Evolutionary conservation across 495 filamentous ascomycete genomes (phyloP).

Genomic region (Daldinia decipiens): DNA sequence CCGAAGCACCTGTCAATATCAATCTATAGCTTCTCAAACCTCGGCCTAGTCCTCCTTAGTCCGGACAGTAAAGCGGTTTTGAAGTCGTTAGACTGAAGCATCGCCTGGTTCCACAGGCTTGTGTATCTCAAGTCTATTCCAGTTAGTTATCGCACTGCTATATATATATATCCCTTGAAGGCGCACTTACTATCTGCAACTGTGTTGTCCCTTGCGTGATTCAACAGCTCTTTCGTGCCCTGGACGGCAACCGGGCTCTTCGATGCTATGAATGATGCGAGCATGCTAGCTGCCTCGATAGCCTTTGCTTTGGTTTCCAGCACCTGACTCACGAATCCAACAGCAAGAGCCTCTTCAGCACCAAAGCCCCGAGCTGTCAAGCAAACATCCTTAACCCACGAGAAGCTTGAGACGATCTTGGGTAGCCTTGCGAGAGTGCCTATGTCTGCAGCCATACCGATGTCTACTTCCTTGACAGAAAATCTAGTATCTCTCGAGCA

Average conservation of each 20-base stretch:
- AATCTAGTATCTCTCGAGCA: constrained; percentile 71
- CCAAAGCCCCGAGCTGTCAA: constrained; percentile 80
- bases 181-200: constrained; percentile 75
- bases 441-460: constrained; percentile 92
- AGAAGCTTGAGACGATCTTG: constrained; percentile 77
- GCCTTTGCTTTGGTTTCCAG: constrained; percentile 70
- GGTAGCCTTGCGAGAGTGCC: constrained; percentile 88
- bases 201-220: constrained; percentile 81
- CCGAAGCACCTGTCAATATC: neutral
- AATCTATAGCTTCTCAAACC: constrained; percentile 83
- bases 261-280: constrained; percentile 72
- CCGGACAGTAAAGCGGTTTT: constrained; percentile 76
- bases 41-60: constrained; percentile 80
- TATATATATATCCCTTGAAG: constrained; percentile 3
- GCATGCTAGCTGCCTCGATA: constrained; percentile 68
- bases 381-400: constrained; percentile 93
- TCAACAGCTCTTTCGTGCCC: constrained; percentile 92
- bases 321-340: constrained; percentile 88
- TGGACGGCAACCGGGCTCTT: constrained; percentile 95
- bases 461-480: constrained; percentile 93
- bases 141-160: constrained; percentile 16
- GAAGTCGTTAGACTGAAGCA: constrained; percentile 84
- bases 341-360: constrained; percentile 79
- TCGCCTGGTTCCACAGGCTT: constrained; percentile 83
- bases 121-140: constrained; percentile 79